Evolutionary conservation across 129 eudicot genomes (phyloP).

Genomic region (Flaveria trinervia): DNA sequence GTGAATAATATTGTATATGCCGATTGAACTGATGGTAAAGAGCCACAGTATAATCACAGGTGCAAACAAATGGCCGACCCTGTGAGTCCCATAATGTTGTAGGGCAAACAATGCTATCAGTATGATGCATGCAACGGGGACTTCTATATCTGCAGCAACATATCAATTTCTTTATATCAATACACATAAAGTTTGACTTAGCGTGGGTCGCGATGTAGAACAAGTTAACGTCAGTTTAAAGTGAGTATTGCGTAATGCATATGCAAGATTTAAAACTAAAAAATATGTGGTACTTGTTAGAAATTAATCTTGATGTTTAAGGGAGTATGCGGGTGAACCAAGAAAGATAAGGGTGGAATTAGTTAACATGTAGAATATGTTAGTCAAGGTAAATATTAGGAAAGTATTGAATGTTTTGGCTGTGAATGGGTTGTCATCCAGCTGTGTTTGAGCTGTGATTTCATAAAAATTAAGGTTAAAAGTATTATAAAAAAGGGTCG

Average conservation of each 20-base stretch:
- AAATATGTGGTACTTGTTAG: conserved; percentile 3
- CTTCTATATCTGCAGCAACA: conserved; percentile 86
- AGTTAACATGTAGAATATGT: too few species aligned
- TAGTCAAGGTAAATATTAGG: too few species aligned
- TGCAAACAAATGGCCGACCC: conserved; percentile 94
- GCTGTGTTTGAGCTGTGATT: too few species aligned
- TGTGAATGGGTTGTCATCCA: too few species aligned
- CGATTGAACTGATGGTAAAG: conserved; percentile 78
- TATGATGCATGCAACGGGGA: conserved; percentile 83
- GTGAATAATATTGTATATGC: conserved; percentile 78
- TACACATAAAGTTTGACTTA: not conserved
- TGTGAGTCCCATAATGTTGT: conserved; percentile 97
- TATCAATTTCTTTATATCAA: conserved; percentile 1
- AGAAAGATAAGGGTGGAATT: too few species aligned
- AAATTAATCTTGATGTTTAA: too few species aligned
- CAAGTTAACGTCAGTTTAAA: not conserved
- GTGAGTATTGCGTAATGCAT: not conserved
- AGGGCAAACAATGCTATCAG: conserved; percentile 85
- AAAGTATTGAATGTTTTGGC: too few species aligned
- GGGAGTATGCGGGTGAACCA: too few species aligned
- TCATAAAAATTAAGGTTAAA: too few species aligned
- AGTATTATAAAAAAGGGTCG: too few species aligned
- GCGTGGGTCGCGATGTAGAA: not conserved
- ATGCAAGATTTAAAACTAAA: conserved; percentile 1
- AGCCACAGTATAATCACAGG: conserved; percentile 91